phyloP scores from a whole-genome alignment of 805 yeast genomes.

The Saccharomycopsis selenospora region DNA sequence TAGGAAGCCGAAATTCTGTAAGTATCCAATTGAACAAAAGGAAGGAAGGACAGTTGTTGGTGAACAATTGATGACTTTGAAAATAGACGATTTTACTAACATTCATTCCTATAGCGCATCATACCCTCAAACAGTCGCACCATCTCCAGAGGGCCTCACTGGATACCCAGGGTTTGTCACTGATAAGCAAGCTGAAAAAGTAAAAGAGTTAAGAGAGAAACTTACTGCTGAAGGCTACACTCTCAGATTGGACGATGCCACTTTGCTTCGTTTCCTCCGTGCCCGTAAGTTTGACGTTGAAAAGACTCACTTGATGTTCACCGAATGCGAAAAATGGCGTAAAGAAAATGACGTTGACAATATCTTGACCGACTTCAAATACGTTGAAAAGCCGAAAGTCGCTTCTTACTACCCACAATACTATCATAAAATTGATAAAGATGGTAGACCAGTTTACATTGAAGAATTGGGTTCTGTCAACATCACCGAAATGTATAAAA shows the following conservation, averaged over 20 bases:
- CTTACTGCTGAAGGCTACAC: constrained; percentile 59
- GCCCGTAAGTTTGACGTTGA: constrained; percentile 90
- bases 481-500: constrained; percentile 82
- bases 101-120: constrained; percentile 13
- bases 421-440: constrained; percentile 94
- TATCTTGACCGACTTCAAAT: constrained; percentile 78
- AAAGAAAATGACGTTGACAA: constrained; percentile 79
- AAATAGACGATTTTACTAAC: constrained; percentile 9
- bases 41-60: too few relatives aligned
- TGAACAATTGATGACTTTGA: not conserved
- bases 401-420: constrained; percentile 92
- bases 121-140: constrained; percentile 15
- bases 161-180: constrained; percentile 82
- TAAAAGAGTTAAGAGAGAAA: constrained; percentile 50
- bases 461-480: constrained; percentile 93
- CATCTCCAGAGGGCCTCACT: constrained; percentile 26
- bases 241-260: constrained; percentile 81
- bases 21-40: constrained; percentile 7
- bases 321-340: constrained; percentile 89
- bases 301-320: constrained; percentile 76
- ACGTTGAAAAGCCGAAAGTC: constrained; percentile 86
- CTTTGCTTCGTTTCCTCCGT: constrained; percentile 77
- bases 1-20: constrained; percentile 23
- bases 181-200: constrained; percentile 52
- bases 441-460: constrained; percentile 92